Percentiles rank a stretch among this genome's conserved stretches.
These are phyloP conservation scores for Mycena alexandri DNA, from an alignment of 768 basidiomycete genomes.

Conservation along the genomic window DNA sequence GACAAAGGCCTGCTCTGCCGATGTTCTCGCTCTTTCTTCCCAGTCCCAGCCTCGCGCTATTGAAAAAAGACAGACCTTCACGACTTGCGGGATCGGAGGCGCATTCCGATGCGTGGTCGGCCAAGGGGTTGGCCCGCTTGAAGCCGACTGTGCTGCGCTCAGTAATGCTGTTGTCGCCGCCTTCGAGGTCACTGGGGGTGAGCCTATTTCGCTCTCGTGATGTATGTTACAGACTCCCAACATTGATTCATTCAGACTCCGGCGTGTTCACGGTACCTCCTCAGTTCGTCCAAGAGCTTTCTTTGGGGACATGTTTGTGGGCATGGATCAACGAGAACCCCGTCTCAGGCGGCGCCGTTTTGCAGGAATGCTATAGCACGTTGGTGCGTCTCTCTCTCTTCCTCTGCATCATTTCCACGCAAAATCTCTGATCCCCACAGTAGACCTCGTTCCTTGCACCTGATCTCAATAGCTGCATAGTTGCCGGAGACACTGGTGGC, in stretches of 20 bases:
- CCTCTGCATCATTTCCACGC: not conserved
- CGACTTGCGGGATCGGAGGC: conserved; percentile 1
- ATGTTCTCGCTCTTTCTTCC: not conserved
- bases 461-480: not conserved
- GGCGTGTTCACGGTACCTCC: conserved; percentile 4
- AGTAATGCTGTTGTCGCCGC: no score
- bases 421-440: not conserved
- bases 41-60: not conserved
- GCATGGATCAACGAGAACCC: conserved; percentile 26
- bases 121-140: conserved; percentile 4
- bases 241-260: not conserved
- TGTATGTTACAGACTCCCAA: not conserved
- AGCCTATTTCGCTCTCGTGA: conserved; percentile 3
- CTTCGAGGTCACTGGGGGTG: no score
- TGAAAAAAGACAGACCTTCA: conserved; percentile 8
- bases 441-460: not conserved
- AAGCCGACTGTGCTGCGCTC: not conserved
- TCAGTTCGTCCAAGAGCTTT: conserved; percentile 14
- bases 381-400: not conserved
- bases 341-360: not conserved
- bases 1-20: conserved; percentile 25
- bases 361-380: not conserved
- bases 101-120: conserved; percentile 1
- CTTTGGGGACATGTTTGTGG: conserved; percentile 21
- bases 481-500: conserved; percentile 2